Evolutionary conservation across 108 stramenopile species (phyloP), one percentile per base, ranked within the genome.

Genomic region (Hondaea fermentalgiana): DNA sequence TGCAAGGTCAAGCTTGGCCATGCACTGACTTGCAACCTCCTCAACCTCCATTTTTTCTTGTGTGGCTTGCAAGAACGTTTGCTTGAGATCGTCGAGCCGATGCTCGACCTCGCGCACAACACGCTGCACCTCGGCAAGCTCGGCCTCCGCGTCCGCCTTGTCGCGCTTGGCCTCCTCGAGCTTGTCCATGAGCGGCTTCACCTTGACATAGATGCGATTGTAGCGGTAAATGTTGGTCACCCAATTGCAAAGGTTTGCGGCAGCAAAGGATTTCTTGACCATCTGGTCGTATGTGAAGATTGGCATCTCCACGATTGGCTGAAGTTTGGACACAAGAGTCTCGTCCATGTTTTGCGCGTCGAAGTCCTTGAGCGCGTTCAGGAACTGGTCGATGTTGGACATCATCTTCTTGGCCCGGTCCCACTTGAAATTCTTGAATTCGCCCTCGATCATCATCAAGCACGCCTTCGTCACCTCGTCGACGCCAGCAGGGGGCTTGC

Each of bases 141-240:
- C 90, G 6, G 91, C 93, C 58, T 95, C 94, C 5, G 97, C 93
- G 16, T 89, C 72, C 42, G 87, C 92, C 59, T 92, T 60, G 12
- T 91, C 90, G 55, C 93, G 93, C 25, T 94, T 94, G 42, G 97
- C 97, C 35, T 87, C 94, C 87, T 96, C 95, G 58, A 96, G 91
- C 21, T 93, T 90, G 87, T 96, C 95, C 96, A 96, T 96, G 5
- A 97, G 94, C 28, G 97, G 97, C 76, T 96, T 96, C 23, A 97
- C 97, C 90, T 96, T 96, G 58, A 96, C 96, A 89, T 96, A 96
- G 69, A 97, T 96, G 44, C 97, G 93, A 94, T 97, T 97, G 95
- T 93, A 97, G 25, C 90, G 92, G 90, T 95, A 95, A 90, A 96
- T 96, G 83, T 95, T 95, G 17, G 95, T 93, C 47, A 97, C 96